A percentile compares a stretch with the other conserved stretches of the same genome.
phyloP scores from a whole-genome alignment of 2,329 filamentous ascomycete genomes.

The Davidsoniella neocaledoniae region DNA sequence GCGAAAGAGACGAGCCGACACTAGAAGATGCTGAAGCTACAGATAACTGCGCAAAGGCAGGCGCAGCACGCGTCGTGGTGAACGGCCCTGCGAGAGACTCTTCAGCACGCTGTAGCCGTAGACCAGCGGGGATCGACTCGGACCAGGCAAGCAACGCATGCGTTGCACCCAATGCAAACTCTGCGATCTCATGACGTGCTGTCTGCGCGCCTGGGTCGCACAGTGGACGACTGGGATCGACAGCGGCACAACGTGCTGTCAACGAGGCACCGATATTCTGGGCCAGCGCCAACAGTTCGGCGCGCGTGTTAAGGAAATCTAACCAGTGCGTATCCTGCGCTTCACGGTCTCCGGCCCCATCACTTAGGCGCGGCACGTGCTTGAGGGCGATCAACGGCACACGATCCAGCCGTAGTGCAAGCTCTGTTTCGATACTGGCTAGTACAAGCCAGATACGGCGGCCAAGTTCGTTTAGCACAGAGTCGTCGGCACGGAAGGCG shows the following conservation, averaged over 20 bases:
- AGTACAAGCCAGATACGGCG: slow-evolving; percentile 8
- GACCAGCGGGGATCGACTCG: neutral
- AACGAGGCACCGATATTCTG: slow-evolving; percentile 1
- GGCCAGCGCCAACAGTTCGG: slow-evolving; percentile 4
- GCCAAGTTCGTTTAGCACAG: slow-evolving; percentile 5
- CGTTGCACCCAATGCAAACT: neutral
- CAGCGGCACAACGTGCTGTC: neutral
- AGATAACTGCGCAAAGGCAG: too few relatives aligned
- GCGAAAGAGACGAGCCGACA: neutral
- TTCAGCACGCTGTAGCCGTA: too few relatives aligned
- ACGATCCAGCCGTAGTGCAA: slow-evolving; percentile 5
- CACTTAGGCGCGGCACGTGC: slow-evolving; percentile 6
- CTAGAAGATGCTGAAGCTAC: too few relatives aligned
- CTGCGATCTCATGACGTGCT: neutral
- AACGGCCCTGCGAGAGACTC: too few relatives aligned
- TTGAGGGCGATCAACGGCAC: slow-evolving; percentile 2
- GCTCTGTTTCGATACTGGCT: slow-evolving; percentile 1
- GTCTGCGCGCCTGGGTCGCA: neutral
- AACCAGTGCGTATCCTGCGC: slow-evolving; percentile 3
- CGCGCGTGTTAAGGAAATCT: slow-evolving; percentile 8
- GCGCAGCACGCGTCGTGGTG: too few relatives aligned
- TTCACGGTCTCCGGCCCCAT: neutral
- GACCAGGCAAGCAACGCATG: neutral
- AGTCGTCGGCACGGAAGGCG: neutral
- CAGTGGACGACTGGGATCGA: neutral